phyloP scores from a whole-genome alignment of 2,329 filamentous ascomycete genomes.

The Pseudocercospora ulei region DNA sequence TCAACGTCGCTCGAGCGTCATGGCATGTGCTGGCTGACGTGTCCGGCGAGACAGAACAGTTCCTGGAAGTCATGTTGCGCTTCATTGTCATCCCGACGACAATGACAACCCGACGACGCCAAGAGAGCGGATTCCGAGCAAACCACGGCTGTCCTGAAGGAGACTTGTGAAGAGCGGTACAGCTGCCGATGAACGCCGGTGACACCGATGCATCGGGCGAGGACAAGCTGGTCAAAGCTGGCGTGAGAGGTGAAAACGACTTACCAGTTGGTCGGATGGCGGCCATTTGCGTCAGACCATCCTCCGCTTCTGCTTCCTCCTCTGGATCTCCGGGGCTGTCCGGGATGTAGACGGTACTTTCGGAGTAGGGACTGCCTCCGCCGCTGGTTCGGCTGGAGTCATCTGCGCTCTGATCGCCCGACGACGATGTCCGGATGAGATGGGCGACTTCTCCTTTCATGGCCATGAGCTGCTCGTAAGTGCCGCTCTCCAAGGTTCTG shows the following conservation, averaged over 20 bases:
- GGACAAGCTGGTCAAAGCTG: conserved; percentile 25
- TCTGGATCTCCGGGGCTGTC: conserved; percentile 42
- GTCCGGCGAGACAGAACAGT: not conserved
- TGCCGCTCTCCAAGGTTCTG: conserved; percentile 74
- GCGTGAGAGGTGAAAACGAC: conserved; percentile 13
- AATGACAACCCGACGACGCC: not conserved
- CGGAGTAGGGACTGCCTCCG: conserved; percentile 20
- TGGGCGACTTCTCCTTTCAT: conserved; percentile 87
- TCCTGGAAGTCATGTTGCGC: too few relatives aligned
- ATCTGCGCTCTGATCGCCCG: conserved; percentile 35
- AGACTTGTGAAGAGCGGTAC: not conserved
- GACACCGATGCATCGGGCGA: conserved; percentile 4
- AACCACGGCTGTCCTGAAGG: conserved; percentile 7
- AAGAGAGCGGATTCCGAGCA: not conserved
- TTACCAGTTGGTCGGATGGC: conserved; percentile 52
- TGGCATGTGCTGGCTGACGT: too few relatives aligned
- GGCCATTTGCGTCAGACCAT: conserved; percentile 63
- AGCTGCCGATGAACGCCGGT: not conserved
- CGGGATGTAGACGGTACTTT: conserved; percentile 42
- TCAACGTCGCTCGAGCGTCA: too few relatives aligned
- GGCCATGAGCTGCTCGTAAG: conserved; percentile 79
- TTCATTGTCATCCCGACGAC: too few relatives aligned
- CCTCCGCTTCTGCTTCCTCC: conserved; percentile 53
- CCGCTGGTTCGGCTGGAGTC: conserved; percentile 20
- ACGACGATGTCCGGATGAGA: conserved; percentile 66